Evolutionary conservation across 179 eudicot species (phyloP).

Genomic region (Gypsophila paniculata): DNA sequence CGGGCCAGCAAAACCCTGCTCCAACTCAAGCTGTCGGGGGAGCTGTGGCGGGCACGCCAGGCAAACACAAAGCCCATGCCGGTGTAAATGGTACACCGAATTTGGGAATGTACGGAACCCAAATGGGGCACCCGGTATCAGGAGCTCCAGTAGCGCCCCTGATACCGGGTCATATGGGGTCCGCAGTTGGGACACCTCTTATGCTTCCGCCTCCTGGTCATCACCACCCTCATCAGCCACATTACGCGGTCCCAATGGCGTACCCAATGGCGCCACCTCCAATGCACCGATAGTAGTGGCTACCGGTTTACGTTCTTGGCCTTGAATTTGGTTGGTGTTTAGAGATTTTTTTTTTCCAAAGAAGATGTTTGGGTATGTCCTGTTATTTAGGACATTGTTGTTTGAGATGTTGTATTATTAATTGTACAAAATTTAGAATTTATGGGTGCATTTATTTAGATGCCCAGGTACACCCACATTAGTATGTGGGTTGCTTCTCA

Average conservation of each 20-base stretch:
- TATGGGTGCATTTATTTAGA: slow-evolving; percentile 13
- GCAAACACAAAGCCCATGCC: slow-evolving; percentile 52
- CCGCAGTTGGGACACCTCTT: slow-evolving; percentile 80
- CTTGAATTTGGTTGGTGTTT: not conserved
- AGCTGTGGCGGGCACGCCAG: slow-evolving; percentile 23
- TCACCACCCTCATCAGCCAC: slow-evolving; percentile 44
- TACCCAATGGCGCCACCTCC: slow-evolving; percentile 75
- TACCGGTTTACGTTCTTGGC: not conserved
- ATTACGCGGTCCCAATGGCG: slow-evolving; percentile 60
- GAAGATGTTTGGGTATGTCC: not conserved
- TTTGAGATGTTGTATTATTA: not conserved
- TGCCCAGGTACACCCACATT: slow-evolving; percentile 12
- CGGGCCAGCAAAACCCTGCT: slow-evolving; percentile 50
- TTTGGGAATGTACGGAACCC: slow-evolving; percentile 71
- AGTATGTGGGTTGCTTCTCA: slow-evolving; percentile 6
- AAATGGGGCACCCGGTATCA: slow-evolving; percentile 68
- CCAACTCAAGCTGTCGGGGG: slow-evolving; percentile 32
- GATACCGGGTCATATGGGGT: slow-evolving; percentile 46
- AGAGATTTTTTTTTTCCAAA: not conserved
- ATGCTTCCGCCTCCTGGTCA: slow-evolving; percentile 68
- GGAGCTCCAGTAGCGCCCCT: slow-evolving; percentile 32
- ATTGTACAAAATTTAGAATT: slow-evolving; percentile 16
- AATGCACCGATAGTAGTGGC: slow-evolving; percentile 45
- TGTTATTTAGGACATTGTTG: slow-evolving; percentile 10
- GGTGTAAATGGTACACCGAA: slow-evolving; percentile 44